A percentile compares a stretch with the other conserved stretches of the same genome.
phyloP scores from a whole-genome alignment of 1,284 basidiomycete genomes.

The Puccinia triticina region DNA sequence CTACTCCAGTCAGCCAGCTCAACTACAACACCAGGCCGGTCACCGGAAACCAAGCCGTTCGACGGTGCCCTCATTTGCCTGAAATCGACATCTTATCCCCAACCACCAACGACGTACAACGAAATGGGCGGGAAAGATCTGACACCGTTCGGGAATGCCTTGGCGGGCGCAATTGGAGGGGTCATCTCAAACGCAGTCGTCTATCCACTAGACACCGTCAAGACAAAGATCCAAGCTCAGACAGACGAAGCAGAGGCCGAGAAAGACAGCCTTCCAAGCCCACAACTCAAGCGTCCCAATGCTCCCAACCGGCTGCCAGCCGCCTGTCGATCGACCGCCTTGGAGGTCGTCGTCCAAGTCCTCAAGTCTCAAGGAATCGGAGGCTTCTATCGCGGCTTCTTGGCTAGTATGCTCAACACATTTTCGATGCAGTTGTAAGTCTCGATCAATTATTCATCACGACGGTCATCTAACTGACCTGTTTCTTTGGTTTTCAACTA shows the following conservation, averaged over 20 bases:
- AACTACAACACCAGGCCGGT: too few relatives aligned
- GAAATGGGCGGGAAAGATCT: slow-evolving; percentile 63
- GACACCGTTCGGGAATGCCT: slow-evolving; percentile 86
- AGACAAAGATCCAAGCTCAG: slow-evolving; percentile 88
- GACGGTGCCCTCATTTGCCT: too few relatives aligned
- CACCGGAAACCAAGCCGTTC: too few relatives aligned
- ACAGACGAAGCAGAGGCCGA: slow-evolving; percentile 59
- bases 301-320: slow-evolving; percentile 56
- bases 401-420: slow-evolving; percentile 97
- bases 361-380: slow-evolving; percentile 75
- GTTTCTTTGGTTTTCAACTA: slow-evolving; percentile 59
- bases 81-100: too few relatives aligned
- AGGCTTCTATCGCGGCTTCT: slow-evolving; percentile 89
- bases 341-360: slow-evolving; percentile 67
- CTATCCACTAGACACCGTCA: slow-evolving; percentile 91
- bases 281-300: slow-evolving; percentile 55
- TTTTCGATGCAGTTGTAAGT: slow-evolving; percentile 84
- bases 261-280: slow-evolving; percentile 51
- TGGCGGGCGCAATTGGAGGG: slow-evolving; percentile 91
- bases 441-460: slow-evolving; percentile 54
- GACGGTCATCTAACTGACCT: slow-evolving; percentile 17
- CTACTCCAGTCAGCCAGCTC: too few relatives aligned
- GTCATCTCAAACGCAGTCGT: slow-evolving; percentile 92
- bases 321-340: slow-evolving; percentile 54
- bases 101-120: too few relatives aligned